Percentiles rank a stretch among this genome's conserved stretches.
Conservation (phyloP, 371 early-diverging fungal genomes). For the Rhizopus stolonifer region DNA sequence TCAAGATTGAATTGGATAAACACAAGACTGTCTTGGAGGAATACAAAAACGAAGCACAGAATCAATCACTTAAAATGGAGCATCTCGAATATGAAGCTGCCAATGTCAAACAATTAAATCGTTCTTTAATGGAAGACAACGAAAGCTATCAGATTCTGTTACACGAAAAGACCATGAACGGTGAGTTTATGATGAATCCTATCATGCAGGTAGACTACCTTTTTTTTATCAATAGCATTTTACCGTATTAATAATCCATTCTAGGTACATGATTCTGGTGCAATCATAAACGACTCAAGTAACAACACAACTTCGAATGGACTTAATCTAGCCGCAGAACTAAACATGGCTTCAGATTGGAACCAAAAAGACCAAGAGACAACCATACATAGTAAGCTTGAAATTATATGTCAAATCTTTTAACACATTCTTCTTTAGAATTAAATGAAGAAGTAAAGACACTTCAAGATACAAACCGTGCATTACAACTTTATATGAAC, state of each 20-base stretch:
- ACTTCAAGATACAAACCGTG: slow-evolving; percentile 48
- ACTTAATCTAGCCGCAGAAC: slow-evolving; percentile 61
- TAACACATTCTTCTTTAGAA: slow-evolving; percentile 25
- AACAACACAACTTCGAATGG: slow-evolving; percentile 6
- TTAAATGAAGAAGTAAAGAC: slow-evolving; percentile 45
- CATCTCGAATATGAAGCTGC: slow-evolving; percentile 58
- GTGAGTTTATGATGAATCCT: slow-evolving; percentile 72
- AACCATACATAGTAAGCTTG: slow-evolving; percentile 19
- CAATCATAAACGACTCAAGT: slow-evolving; percentile 10
- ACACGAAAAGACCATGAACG: slow-evolving; percentile 80
- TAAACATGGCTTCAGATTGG: slow-evolving; percentile 46
- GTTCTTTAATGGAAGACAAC: slow-evolving; percentile 78
- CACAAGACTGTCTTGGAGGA: slow-evolving; percentile 40
- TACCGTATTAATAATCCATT: background rate
- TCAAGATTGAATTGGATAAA: slow-evolving; percentile 43
- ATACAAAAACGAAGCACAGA: slow-evolving; percentile 34
- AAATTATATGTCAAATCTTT: too few relatives aligned
- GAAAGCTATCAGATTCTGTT: slow-evolving; percentile 81
- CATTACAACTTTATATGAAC: slow-evolving; percentile 51
- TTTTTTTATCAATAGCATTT: too few relatives aligned
- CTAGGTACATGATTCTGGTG: slow-evolving; percentile 12
- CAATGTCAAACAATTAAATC: slow-evolving; percentile 69
- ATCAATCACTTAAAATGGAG: slow-evolving; percentile 43
- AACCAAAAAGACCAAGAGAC: slow-evolving; percentile 19
- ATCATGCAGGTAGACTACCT: slow-evolving; percentile 43